Conservation (phyloP, 371 early-diverging fungal species). For the Mortierella sp. region DNA sequence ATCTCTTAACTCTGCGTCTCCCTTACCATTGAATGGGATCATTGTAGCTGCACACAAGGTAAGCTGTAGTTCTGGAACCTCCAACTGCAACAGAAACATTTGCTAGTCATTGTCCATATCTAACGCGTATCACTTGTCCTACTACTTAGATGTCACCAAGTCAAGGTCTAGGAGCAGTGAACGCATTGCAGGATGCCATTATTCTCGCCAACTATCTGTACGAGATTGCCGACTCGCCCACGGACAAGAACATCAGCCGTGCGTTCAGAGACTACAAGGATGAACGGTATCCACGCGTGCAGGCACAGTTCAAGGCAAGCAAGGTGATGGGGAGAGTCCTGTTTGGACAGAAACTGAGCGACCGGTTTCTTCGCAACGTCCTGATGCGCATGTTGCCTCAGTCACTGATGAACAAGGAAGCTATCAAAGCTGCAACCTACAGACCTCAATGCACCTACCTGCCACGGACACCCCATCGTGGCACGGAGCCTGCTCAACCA, state of each 20-base stretch:
- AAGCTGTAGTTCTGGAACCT: conserved; percentile 1
- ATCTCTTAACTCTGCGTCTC: no score
- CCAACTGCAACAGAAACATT: no score
- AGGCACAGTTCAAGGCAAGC: conserved; percentile 12
- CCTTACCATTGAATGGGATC: no score
- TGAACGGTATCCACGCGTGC: conserved; percentile 21
- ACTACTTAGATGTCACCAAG: conserved; percentile 22
- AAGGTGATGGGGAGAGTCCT: conserved; percentile 25
- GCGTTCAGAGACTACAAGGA: conserved; percentile 26
- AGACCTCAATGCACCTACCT: conserved; percentile 21
- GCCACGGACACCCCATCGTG: conserved; percentile 8
- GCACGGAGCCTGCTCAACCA: conserved; percentile 5
- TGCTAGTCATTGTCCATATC: no score
- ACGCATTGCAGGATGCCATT: conserved; percentile 33
- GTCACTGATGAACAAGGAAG: conserved; percentile 3
- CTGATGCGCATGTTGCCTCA: conserved; percentile 17
- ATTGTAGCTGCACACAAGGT: conserved; percentile 22
- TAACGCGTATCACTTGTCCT: background rate
- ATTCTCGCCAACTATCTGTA: conserved; percentile 30
- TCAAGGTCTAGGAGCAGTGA: conserved; percentile 29
- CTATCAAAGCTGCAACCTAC: conserved; percentile 4
- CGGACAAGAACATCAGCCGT: conserved; percentile 15
- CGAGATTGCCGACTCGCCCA: conserved; percentile 14
- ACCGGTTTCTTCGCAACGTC: conserved; percentile 13
- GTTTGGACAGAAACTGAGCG: conserved; percentile 23